phyloP scores from a whole-genome alignment of 495 filamentous ascomycete species.

The Cryomyces minteri region DNA sequence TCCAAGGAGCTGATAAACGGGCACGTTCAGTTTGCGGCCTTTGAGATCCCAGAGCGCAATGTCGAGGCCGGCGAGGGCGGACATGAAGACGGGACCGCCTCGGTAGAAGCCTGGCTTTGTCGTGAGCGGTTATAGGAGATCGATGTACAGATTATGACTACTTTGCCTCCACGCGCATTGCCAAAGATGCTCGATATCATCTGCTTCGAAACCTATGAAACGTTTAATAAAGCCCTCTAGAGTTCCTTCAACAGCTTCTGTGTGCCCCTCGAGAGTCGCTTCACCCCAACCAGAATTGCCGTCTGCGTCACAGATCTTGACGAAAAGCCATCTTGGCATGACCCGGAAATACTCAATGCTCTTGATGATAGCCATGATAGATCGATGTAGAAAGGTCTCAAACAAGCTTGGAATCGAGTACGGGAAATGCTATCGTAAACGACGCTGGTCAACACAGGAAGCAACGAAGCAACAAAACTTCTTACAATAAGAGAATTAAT shows the following conservation, averaged over 20 bases:
- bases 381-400: too few relatives aligned
- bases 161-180: conserved; percentile 44
- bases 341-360: conserved; percentile 9
- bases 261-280: conserved; percentile 58
- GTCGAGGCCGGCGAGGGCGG: conserved; percentile 59
- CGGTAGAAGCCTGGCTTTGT: conserved; percentile 44
- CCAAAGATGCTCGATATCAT: conserved; percentile 73
- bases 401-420: too few relatives aligned
- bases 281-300: conserved; percentile 61
- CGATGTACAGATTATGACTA: background rate
- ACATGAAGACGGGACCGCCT: conserved; percentile 74
- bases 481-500: too few relatives aligned
- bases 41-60: conserved; percentile 78
- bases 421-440: too few relatives aligned
- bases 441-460: too few relatives aligned
- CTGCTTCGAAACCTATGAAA: conserved; percentile 51
- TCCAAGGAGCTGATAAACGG: conserved; percentile 55
- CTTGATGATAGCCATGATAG: conserved; percentile 5
- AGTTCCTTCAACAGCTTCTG: conserved; percentile 56
- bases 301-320: conserved; percentile 50
- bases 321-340: conserved; percentile 45
- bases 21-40: conserved; percentile 38
- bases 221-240: conserved; percentile 45
- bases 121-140: background rate
- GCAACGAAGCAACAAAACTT: too few relatives aligned